Base-by-base conservation (phyloP, 2,329 filamentous ascomycete species). In the Sphaerostilbella broomeana region DNA sequence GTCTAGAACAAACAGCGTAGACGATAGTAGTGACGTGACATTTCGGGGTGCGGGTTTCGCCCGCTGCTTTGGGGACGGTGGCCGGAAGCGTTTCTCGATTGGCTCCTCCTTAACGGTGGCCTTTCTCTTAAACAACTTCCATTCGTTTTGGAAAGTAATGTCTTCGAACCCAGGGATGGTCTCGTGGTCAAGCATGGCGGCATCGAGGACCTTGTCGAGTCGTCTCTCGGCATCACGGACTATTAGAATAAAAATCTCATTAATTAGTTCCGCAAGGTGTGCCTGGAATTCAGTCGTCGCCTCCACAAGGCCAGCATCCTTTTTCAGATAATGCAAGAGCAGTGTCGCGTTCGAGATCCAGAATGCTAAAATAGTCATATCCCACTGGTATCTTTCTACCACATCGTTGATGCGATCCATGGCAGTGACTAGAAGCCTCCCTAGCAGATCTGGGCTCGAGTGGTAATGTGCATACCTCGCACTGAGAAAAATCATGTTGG, bases 291-390 rank as follows among this genome's bases (percentile, higher is more conserved):
- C 83, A 1, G 81, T 76, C 0, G 90, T 97, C 7, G 84, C 81
- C 54, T 82, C 76, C 6, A 89, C 75, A 13, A 97, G 67, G 0
- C 87, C 89, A 5, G 75, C 67, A 52, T 98, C 92, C 63, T 98
- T 98, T 60, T 95, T 95, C 38, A 98, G 70, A 58, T 98, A 98
- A 61, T 98, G 90, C 38, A 97, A 69, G n/a, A 98, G 68, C 26
- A 98, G 67, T 0, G 92, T 98, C 7, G 87, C 88, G 60, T 98
- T 98, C 2, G 92, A 97, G 55, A 95, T 88, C 92, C 92, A 98
- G 58, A 98, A 98, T 3, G 92, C 92, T 25, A 98, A 70, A 50
- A 98, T 95, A 0, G 92, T 98, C 92, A 98, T 98, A 58, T 98
- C 92, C 92, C 92, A 97, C 58, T 98, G 92, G 56, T 90, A 81